Percentiles rank a stretch among this genome's conserved stretches.
phyloP scores from a whole-genome alignment of 768 basidiomycete genomes.

The Boletus bicolor region DNA sequence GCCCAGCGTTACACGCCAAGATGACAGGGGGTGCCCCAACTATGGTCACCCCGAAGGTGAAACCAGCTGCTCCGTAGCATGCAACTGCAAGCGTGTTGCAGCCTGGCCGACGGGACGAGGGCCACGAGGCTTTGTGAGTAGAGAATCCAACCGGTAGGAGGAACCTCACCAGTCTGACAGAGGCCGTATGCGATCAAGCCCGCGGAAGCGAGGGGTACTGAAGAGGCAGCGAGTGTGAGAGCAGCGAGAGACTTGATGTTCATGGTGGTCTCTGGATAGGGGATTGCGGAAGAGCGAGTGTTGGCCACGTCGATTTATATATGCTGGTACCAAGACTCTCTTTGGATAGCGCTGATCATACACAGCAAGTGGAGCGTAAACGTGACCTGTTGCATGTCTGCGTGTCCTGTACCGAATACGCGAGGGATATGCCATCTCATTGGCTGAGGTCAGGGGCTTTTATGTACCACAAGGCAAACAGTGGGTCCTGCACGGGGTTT shows the following conservation, averaged over 20 bases:
- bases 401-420: background rate
- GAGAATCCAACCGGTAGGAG: background rate
- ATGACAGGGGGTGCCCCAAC: slow-evolving; percentile 20
- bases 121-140: background rate
- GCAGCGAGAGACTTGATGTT: slow-evolving; percentile 23
- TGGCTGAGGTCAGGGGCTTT: too few species aligned
- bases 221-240: slow-evolving; percentile 17
- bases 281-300: background rate
- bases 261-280: slow-evolving; percentile 9
- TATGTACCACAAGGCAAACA: too few species aligned
- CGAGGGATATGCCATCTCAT: background rate
- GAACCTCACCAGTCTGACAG: slow-evolving; percentile 25
- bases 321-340: background rate
- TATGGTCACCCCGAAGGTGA: slow-evolving; percentile 23
- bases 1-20: slow-evolving; percentile 19
- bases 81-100: slow-evolving; percentile 22
- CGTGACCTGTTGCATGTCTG: background rate
- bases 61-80: slow-evolving; percentile 26
- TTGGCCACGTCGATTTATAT: slow-evolving; percentile 3
- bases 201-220: slow-evolving; percentile 9
- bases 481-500: background rate
- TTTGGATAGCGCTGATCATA: slow-evolving; percentile 4
- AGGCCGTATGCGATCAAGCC: slow-evolving; percentile 19
- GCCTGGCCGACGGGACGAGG: slow-evolving; percentile 7
- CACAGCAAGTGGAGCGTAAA: slow-evolving; percentile 7